Conservation (phyloP, 2,329 filamentous ascomycete genomes). For the Paraphoma sp. region DNA sequence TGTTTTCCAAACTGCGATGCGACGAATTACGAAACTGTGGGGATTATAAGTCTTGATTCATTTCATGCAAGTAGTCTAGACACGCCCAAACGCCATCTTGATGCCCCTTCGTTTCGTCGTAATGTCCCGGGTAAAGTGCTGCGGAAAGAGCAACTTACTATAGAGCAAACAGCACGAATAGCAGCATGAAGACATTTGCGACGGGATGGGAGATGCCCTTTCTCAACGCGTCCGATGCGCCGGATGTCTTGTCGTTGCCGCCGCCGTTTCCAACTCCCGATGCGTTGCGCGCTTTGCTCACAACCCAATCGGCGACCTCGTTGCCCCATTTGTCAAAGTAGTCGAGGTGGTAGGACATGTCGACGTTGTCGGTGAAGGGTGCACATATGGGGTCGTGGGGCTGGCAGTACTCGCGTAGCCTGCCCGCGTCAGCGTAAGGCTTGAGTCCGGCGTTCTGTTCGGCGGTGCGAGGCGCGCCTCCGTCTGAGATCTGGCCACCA, state of each 20-base stretch:
- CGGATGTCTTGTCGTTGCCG: constrained; percentile 12
- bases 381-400: constrained; percentile 68
- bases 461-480: constrained; percentile 26
- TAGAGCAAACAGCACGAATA: constrained; percentile 21
- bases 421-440: constrained; percentile 47
- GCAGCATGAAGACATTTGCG: constrained; percentile 28
- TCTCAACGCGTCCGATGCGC: constrained; percentile 23
- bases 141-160: constrained; percentile 27
- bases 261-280: constrained; percentile 12
- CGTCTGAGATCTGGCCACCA: constrained; percentile 28
- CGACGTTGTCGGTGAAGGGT: constrained; percentile 51
- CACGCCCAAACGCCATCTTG: background rate
- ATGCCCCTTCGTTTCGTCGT: background rate
- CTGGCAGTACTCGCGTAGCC: constrained; percentile 70
- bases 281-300: constrained; percentile 25
- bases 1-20: constrained; percentile 27
- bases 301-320: constrained; percentile 32
- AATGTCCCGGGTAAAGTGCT: background rate
- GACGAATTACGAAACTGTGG: constrained; percentile 27
- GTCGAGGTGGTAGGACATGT: constrained; percentile 63
- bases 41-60: constrained; percentile 23
- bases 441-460: constrained; percentile 28
- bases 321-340: constrained; percentile 55
- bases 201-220: constrained; percentile 30
- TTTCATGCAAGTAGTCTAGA: background rate